phyloP scores from a whole-genome alignment of 2,329 filamentous ascomycete species.

The Fusarium sp. region DNA sequence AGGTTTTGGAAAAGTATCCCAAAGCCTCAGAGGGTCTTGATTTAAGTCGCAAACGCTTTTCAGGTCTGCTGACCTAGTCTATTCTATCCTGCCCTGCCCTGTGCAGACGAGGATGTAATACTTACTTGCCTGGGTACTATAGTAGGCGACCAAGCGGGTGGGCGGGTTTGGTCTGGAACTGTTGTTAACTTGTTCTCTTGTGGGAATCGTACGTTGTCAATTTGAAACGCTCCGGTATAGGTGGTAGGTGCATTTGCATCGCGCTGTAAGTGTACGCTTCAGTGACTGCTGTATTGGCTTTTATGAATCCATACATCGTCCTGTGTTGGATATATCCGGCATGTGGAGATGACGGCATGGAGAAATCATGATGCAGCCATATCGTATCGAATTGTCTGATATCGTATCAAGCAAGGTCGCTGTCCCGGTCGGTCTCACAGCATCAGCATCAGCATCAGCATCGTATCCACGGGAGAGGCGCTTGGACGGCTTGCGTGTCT shows the following conservation, averaged over 20 bases:
- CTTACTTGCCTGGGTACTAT: neutral
- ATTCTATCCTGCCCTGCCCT: neutral
- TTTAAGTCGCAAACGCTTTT: conserved; percentile 20
- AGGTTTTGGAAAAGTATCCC: conserved; percentile 20
- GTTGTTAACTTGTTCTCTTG: conserved; percentile 5
- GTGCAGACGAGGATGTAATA: neutral
- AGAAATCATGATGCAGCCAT: conserved; percentile 39
- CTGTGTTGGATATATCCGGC: conserved; percentile 9
- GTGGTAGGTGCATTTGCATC: conserved; percentile 25
- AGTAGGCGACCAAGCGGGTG: neutral
- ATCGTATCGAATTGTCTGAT: conserved; percentile 25
- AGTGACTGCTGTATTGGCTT: neutral
- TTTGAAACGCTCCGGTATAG: conserved; percentile 31
- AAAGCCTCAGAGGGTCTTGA: conserved; percentile 22
- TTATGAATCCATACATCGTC: conserved; percentile 5
- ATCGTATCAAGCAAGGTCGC: conserved; percentile 18
- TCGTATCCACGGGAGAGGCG: conserved; percentile 30
- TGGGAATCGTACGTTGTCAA: conserved; percentile 32
- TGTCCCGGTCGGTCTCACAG: conserved; percentile 20
- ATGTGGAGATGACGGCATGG: conserved; percentile 36
- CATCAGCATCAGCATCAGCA: conserved; percentile 13
- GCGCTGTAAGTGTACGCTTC: neutral
- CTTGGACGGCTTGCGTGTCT: conserved; percentile 41
- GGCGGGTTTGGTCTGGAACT: conserved; percentile 26
- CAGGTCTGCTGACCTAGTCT: neutral